Evolutionary conservation across 1,284 basidiomycete species (phyloP).

Genomic region (Pterulicium gracile): DNA sequence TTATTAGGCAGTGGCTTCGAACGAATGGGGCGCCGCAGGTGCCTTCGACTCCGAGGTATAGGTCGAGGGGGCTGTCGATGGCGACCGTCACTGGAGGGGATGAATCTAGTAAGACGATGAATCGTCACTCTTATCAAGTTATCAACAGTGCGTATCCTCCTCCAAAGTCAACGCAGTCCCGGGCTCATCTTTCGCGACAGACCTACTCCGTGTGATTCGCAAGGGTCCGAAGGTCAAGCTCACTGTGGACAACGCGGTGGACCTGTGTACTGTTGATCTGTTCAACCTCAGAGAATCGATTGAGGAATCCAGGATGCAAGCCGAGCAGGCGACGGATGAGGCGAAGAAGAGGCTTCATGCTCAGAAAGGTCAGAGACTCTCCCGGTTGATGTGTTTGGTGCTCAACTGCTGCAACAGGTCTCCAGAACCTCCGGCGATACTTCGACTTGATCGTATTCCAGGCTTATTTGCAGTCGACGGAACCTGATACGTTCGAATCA

Average conservation of each 20-base stretch:
- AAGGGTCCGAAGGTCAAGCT: constrained; percentile 84
- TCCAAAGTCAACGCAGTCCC: neutral
- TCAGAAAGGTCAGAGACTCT: constrained; percentile 47
- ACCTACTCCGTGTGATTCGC: constrained; percentile 86
- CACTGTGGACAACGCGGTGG: constrained; percentile 86
- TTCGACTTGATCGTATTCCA: constrained; percentile 93
- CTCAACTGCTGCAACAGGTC: constrained; percentile 32
- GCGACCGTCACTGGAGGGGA: constrained; percentile 19
- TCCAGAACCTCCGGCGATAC: constrained; percentile 79
- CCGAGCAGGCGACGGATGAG: constrained; percentile 71
- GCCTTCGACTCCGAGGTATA: constrained; percentile 23
- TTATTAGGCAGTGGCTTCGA: constrained; percentile 84
- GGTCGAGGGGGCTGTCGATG: constrained; percentile 28
- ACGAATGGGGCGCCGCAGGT: constrained; percentile 24
- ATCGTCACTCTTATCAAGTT: constrained; percentile 63
- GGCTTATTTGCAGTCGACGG: constrained; percentile 82
- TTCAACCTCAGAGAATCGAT: constrained; percentile 80
- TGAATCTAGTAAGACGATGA: constrained; percentile 16
- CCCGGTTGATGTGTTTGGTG: constrained; percentile 1
- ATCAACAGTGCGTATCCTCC: constrained; percentile 55
- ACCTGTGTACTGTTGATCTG: constrained; percentile 76
- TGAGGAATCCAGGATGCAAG: constrained; percentile 66
- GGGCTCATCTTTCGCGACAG: constrained; percentile 26
- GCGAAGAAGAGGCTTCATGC: constrained; percentile 54
- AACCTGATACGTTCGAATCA: constrained; percentile 71